Evolutionary conservation across 1,284 basidiomycete species (phyloP), one percentile per base, ranked within the genome.

Genomic region (Ustilago loliicola): DNA sequence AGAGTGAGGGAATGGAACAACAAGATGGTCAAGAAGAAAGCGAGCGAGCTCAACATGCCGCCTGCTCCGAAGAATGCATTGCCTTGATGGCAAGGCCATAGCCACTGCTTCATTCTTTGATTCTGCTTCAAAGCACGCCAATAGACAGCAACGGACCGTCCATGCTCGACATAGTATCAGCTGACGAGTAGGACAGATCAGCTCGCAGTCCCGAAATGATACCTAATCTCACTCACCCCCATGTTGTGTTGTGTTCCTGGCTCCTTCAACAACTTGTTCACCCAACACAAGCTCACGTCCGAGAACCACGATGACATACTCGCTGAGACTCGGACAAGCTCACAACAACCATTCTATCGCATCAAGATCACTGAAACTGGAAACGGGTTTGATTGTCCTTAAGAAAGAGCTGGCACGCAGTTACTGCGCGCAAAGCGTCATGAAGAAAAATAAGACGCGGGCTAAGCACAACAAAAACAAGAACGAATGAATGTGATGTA

Each of bases 41-140:
- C 72, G 25, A 59, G 40, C 23, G 70, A 81, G 36, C 65, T 81
- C 57, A 77, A 79, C 32, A 77, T 81, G 77, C 79, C 79, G 2
- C 72, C 56, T 29, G 72, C 72, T 47, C 77, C 77, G 0, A 56
- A 51, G 25, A 72, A 73, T 36, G 77, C 66, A 13, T 54, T 79
- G 29, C 36, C 59, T 17, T 78, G 51, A 64, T 27, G 1, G 38
- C 11, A 40, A 17, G 13, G 38, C 17, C 52, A 34, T 23, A n/a
- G 32, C 11, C 29, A 17, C 50, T 21, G 19, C 51, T 7, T 15
- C 23, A 23, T 10, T 2, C 48, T 36, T 36, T 9, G 15, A 36
- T 10, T 36, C 5, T 36, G 34, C 9, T 40, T 19, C 19, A 19
- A 17, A 17, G 17, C 38, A 17, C 38, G 17, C 6, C 38, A 15